Conservation (phyloP, 257 asterid genomes). For the Leptodermis oblonga region DNA sequence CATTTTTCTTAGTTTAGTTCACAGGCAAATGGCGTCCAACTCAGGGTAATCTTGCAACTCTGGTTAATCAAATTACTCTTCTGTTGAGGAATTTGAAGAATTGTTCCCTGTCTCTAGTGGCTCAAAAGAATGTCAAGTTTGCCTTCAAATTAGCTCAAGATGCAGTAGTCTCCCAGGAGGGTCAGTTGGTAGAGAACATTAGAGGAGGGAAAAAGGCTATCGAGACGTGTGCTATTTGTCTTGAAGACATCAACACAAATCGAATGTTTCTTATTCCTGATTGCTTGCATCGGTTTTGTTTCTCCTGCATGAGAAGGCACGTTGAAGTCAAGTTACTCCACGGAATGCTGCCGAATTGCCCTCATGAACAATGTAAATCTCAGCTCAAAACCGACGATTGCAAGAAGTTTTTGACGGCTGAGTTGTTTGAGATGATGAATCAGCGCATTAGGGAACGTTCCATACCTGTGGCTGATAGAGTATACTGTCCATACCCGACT, state of each 20-base stretch:
- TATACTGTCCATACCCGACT: slow-evolving; percentile 34
- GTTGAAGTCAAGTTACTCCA: slow-evolving; percentile 51
- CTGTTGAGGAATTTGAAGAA: slow-evolving; percentile 31
- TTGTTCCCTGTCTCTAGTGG: slow-evolving; percentile 23
- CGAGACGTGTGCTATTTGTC: slow-evolving; percentile 47
- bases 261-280: slow-evolving; percentile 38
- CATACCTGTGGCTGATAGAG: slow-evolving; percentile 23
- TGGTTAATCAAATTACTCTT: slow-evolving; percentile 34
- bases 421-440: slow-evolving; percentile 22
- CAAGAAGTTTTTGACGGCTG: slow-evolving; percentile 21
- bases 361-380: slow-evolving; percentile 27
- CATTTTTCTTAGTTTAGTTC: too few relatives aligned
- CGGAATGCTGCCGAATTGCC: slow-evolving; percentile 31
- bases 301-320: slow-evolving; percentile 46
- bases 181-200: slow-evolving; percentile 18
- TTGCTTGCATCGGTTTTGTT: slow-evolving; percentile 53
- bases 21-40: slow-evolving; percentile 24
- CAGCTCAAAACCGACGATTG: slow-evolving; percentile 24
- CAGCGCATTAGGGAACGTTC: slow-evolving; percentile 30
- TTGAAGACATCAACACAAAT: slow-evolving; percentile 36
- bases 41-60: slow-evolving; percentile 20
- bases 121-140: slow-evolving; percentile 26
- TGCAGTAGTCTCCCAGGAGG: slow-evolving; percentile 31
- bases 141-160: slow-evolving; percentile 40
- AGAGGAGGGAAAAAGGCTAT: slow-evolving; percentile 21